Evolutionary conservation across 768 basidiomycete genomes (phyloP).

Genomic region (Terana coerulea): DNA sequence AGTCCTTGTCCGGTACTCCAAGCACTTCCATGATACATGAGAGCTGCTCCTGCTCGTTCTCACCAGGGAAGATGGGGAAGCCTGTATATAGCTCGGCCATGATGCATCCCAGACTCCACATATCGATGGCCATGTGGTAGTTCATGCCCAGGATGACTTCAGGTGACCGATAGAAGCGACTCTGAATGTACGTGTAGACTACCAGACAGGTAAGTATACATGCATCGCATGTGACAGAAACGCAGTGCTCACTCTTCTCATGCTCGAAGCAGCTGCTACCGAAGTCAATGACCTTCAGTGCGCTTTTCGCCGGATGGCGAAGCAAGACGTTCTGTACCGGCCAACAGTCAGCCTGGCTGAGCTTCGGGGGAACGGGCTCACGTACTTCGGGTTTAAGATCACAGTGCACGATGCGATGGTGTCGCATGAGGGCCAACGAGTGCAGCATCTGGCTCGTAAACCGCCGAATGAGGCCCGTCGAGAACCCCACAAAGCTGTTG

Average conservation of each 20-base stretch:
- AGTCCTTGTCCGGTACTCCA: constrained; percentile 92
- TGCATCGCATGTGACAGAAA: background rate
- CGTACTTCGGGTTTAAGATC: constrained; percentile 96
- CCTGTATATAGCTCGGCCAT: constrained; percentile 96
- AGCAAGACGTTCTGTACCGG: constrained; percentile 83
- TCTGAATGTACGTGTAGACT: constrained; percentile 99
- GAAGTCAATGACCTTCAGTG: constrained; percentile 98
- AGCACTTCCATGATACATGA: constrained; percentile 99
- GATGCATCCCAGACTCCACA: constrained; percentile 99
- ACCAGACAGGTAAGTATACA: constrained; percentile 11
- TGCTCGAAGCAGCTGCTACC: constrained; percentile 98
- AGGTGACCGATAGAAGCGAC: constrained; percentile 99
- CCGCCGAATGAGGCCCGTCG: constrained; percentile 88
- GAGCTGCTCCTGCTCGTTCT: constrained; percentile 97
- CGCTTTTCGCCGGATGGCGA: constrained; percentile 93
- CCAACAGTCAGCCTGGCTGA: background rate
- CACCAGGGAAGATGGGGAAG: constrained; percentile 97
- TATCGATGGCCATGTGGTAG: constrained; percentile 99
- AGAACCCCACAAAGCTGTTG: constrained; percentile 98
- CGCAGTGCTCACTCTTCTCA: constrained; percentile 78
- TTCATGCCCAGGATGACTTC: constrained; percentile 99
- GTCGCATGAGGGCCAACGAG: constrained; percentile 89
- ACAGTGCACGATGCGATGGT: constrained; percentile 97
- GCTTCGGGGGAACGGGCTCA: constrained; percentile 4
- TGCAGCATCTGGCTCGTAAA: constrained; percentile 96